Evolutionary conservation across 2,329 filamentous ascomycete species (phyloP).

Genomic region (Metarhizium anisopliae): DNA sequence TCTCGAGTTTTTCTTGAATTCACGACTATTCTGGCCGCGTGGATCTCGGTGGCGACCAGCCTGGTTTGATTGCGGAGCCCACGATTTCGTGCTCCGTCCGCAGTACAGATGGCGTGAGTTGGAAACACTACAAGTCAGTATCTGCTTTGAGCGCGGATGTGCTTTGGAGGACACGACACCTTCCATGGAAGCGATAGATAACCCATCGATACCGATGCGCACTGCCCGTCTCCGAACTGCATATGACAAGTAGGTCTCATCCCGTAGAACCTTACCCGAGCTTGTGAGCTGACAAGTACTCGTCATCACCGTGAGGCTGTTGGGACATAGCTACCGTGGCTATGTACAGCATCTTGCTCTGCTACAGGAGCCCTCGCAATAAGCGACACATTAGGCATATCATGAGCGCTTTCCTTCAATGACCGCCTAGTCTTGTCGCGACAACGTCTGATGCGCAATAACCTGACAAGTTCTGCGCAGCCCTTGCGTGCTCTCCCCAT

Average conservation of each 20-base stretch:
- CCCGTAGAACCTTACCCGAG: background rate
- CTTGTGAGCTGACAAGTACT: too few relatives aligned
- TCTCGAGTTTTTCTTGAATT: background rate
- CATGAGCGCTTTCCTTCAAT: too few relatives aligned
- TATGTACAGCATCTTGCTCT: background rate
- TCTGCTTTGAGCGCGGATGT: background rate
- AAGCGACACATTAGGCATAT: background rate
- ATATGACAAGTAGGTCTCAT: background rate
- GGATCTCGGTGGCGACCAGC: background rate
- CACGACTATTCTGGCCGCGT: background rate
- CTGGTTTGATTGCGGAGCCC: background rate
- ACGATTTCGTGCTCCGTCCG: background rate
- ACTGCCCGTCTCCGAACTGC: background rate
- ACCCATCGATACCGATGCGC: background rate
- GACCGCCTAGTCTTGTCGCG: too few relatives aligned
- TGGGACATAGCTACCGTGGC: background rate
- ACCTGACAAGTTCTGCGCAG: background rate
- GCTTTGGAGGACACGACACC: background rate
- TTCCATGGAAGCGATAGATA: background rate
- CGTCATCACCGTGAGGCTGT: too few relatives aligned
- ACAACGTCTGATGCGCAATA: too few relatives aligned
- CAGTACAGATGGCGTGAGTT: background rate
- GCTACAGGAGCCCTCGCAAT: background rate
- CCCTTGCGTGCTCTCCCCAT: background rate
- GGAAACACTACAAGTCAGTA: background rate